A percentile compares a stretch with the other conserved stretches of the same genome.
These are phyloP conservation scores for Plenodomus lindquistii DNA, from an alignment of 2,329 filamentous ascomycete species.

Conservation along the genomic window DNA sequence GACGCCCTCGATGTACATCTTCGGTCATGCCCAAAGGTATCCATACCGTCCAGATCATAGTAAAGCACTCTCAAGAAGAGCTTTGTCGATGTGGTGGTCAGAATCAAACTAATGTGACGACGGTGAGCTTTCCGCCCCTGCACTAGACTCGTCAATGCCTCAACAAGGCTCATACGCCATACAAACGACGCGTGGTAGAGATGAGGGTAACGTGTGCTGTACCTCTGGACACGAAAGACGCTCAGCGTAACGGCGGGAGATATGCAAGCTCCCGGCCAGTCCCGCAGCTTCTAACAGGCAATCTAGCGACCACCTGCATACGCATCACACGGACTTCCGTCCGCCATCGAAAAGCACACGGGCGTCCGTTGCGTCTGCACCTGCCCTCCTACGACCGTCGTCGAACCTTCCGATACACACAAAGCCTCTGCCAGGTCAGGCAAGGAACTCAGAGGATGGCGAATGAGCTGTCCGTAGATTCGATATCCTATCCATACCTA, in stretches of 20 bases:
- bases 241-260: neutral
- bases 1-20: neutral
- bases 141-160: neutral
- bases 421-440: neutral
- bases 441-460: neutral
- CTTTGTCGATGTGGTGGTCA: neutral
- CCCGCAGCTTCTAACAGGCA: neutral
- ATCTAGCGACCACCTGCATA: neutral
- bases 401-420: neutral
- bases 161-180: neutral
- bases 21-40: no score
- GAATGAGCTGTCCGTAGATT: neutral
- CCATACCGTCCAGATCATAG: neutral
- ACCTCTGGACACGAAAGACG: no score
- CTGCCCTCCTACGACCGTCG: no score
- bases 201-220: neutral
- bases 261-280: neutral
- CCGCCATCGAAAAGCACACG: neutral
- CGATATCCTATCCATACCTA: neutral
- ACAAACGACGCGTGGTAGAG: neutral
- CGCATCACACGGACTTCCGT: neutral
- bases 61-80: neutral
- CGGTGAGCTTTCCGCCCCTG: neutral
- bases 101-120: no score
- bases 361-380: neutral